Base-by-base conservation (phyloP, 352 stramenopile genomes). In the Phytophthora europaea region DNA sequence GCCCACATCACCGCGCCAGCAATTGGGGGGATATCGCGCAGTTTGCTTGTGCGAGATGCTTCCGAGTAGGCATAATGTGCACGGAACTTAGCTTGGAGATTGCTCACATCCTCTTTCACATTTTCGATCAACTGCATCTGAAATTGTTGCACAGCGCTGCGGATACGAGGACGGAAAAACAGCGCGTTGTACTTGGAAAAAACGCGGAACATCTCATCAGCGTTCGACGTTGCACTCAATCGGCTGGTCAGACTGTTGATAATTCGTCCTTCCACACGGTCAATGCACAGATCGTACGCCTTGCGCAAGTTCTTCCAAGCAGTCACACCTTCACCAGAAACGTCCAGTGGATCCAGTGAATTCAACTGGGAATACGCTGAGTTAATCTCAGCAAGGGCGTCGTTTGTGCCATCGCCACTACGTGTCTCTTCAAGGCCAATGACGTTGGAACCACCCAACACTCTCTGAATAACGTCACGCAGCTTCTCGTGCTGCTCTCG, bases 1-100 rank as follows among this genome's bases (percentile, higher is more conserved):
- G 98, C 98, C 98, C 98, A 99, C 75, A 99, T 95, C 50, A 99
- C 98, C 55, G 99, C 98, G 31, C 97, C 98, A 38, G 95, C 95
- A 40, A 99, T 97, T 23, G 98, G 98, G 20, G 98, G 98, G 40
- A 99, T 98, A 62, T 99, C 98, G 54, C 98, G 90, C 28, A 99
- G 72, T 63, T 96, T 96, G 60, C 95, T 98, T 68, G 98, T 98
- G 23, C 90, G 85, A 28, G 93, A 98, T 15, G 98, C 97, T 59
- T 98, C 90, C 0, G 97, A 99, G n/a, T 98, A 94, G 43, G 98
- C 96, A 73, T 99, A 99, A 56, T 99, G 91, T 7, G 88, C 83
- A 20, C 91, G 92, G 55, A 99, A 98, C 61, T 98, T 98, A 13
- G 97, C 92, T 78, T 99, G 97, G 8, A 99, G 82, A 50, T 91